Evolutionary conservation across 371 early-diverging fungal species (phyloP), one percentile per base, ranked within the genome.

Genomic region (Lichtheimia ramosa): DNA sequence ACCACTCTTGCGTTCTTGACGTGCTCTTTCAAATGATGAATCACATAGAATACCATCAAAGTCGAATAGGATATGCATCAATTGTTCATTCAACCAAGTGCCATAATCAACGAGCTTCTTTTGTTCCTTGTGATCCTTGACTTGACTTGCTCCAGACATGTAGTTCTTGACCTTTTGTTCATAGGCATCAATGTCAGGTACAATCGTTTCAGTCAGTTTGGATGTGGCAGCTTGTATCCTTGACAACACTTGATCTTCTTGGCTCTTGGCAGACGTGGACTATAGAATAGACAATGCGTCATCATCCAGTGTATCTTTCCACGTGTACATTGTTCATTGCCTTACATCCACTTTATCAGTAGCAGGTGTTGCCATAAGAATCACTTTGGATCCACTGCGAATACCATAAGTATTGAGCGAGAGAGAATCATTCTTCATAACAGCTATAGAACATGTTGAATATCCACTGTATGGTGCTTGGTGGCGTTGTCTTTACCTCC

Each of bases 401-500:
- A 68, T 48, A 14, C 68, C 64, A 48, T 68, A 68, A 4, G 50
- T n/a, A 14, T 34, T 46, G 10, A 68, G 43, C 5, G 55, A 49
- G 27, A 41, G 34, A 5, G 49, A 24, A 24, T 68, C 62, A 48
- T 68, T 48, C 53, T 68, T 68, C 69, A 68, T 68, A 18, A 68
- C 61, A 42, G 64, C 69, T 68, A 60, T 28, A 23, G 24, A 39
- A 42, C 0, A 16, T 25, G 40, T 24, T 41, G 27, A 43, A 55
- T 21, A 16, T 12, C 39, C n/a, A 50, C 14, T 12, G 13, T 28
- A 16, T 48, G 2, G 27, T 13, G 8, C 13, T 56, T 40, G 5
- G 53, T 25, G 23, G 7, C 10, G 6, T 21, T 15, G 5, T 6
- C n/a, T n/a, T n/a, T 70, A 73, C 77, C 77, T 71, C 74, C 77